A percentile compares a stretch with the other conserved stretches of the same genome.
Conservation (phyloP, 2,329 filamentous ascomycete species). For the Diaporthe eres region DNA sequence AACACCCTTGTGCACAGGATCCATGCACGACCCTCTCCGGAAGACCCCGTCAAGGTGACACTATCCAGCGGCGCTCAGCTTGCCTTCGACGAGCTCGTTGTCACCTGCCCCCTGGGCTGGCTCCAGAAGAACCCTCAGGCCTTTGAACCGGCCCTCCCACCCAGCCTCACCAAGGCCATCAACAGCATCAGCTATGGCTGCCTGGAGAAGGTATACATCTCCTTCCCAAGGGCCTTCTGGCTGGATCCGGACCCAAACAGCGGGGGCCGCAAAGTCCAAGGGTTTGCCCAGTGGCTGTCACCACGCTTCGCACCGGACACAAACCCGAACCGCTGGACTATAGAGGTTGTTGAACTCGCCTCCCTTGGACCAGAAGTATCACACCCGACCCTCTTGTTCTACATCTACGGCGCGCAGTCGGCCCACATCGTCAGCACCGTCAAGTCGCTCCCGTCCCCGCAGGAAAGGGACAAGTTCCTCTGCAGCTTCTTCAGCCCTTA, state of each 20-base stretch:
- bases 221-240: slow-evolving; percentile 85
- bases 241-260: slow-evolving; percentile 53
- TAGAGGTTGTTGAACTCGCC: slow-evolving; percentile 83
- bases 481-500: slow-evolving; percentile 82
- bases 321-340: slow-evolving; percentile 77
- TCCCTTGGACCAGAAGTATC: slow-evolving; percentile 67
- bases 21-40: slow-evolving; percentile 47
- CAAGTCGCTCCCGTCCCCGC: slow-evolving; percentile 56
- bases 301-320: slow-evolving; percentile 76
- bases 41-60: slow-evolving; percentile 38
- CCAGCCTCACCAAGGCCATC: slow-evolving; percentile 72
- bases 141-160: slow-evolving; percentile 73
- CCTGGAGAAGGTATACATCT: slow-evolving; percentile 79
- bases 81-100: slow-evolving; percentile 76
- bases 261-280: slow-evolving; percentile 62
- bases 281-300: slow-evolving; percentile 82
- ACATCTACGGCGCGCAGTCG: slow-evolving; percentile 77
- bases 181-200: slow-evolving; percentile 77
- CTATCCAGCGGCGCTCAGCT: slow-evolving; percentile 25
- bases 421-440: slow-evolving; percentile 55
- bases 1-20: slow-evolving; percentile 64
- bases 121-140: slow-evolving; percentile 70
- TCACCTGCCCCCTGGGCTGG: slow-evolving; percentile 79
- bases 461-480: slow-evolving; percentile 68
- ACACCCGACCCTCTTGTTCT: slow-evolving; percentile 90